These are phyloP conservation scores for Helminthosporium solani DNA, from an alignment of 2,329 filamentous ascomycete genomes.

Conservation along the genomic window DNA sequence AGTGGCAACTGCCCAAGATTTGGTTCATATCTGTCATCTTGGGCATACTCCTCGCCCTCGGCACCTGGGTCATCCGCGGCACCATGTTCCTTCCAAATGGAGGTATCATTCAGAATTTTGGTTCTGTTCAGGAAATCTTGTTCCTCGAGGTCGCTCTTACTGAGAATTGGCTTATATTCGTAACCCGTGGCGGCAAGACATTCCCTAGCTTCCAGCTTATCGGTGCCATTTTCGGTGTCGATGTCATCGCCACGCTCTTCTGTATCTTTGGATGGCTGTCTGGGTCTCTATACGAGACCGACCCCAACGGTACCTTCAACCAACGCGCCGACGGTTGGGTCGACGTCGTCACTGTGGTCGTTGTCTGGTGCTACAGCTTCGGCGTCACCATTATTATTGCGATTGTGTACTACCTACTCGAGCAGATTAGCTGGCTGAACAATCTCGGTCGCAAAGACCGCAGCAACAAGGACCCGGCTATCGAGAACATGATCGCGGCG, in stretches of 20 bases:
- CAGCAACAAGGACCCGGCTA: conserved; percentile 60
- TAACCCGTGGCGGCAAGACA: conserved; percentile 63
- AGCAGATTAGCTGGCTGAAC: conserved; percentile 59
- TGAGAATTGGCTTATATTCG: conserved; percentile 58
- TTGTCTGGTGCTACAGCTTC: conserved; percentile 67
- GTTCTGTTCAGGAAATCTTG: conserved; percentile 69
- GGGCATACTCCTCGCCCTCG: conserved; percentile 66
- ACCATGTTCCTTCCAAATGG: conserved; percentile 68
- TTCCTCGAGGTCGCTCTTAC: conserved; percentile 56
- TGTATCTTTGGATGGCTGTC: conserved; percentile 73
- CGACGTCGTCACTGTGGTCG: conserved; percentile 65
- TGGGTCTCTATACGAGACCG: conserved; percentile 49
- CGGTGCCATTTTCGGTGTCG: conserved; percentile 69
- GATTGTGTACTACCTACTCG: conserved; percentile 64
- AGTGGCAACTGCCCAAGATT: conserved; percentile 80
- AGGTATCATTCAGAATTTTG: conserved; percentile 73
- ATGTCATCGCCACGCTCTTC: conserved; percentile 71
- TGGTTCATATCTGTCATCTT: conserved; percentile 73
- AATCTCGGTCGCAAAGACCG: conserved; percentile 65
- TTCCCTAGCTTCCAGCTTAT: conserved; percentile 75
- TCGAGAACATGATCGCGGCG: conserved; percentile 66
- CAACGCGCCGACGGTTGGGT: conserved; percentile 54
- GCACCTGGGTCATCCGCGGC: conserved; percentile 72
- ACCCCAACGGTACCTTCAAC: conserved; percentile 44
- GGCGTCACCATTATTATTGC: conserved; percentile 66